phyloP scores from a whole-genome alignment of 208 protist genomes.

The Wallacemonas sp. region DNA sequence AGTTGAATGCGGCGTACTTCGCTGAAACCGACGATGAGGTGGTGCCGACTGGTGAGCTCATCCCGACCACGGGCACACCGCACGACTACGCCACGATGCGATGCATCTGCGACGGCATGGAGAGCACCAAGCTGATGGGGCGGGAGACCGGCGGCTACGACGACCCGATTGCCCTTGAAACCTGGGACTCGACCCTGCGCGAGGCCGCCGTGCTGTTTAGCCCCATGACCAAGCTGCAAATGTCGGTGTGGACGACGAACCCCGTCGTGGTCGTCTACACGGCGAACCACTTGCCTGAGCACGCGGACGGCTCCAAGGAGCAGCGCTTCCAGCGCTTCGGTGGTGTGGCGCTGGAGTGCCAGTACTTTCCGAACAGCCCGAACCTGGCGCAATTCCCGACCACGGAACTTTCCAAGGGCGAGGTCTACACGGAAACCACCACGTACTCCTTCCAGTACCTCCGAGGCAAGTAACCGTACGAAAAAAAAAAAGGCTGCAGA shows the following conservation, averaged over 20 bases:
- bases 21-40: slow-evolving; percentile 43
- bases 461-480: slow-evolving; percentile 10
- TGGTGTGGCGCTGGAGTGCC: slow-evolving; percentile 67
- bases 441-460: slow-evolving; percentile 67
- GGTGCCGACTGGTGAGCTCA: slow-evolving; percentile 53
- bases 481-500: no score
- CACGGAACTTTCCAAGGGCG: slow-evolving; percentile 57
- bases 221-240: slow-evolving; percentile 56
- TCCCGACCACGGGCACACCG: slow-evolving; percentile 32
- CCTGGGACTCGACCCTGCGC: slow-evolving; percentile 68
- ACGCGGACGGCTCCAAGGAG: slow-evolving; percentile 52
- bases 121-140: slow-evolving; percentile 34
- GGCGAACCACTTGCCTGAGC: slow-evolving; percentile 53
- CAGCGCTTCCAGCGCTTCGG: slow-evolving; percentile 64
- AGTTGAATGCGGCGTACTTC: slow-evolving; percentile 52
- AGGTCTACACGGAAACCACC: slow-evolving; percentile 70
- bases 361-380: slow-evolving; percentile 82
- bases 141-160: slow-evolving; percentile 65
- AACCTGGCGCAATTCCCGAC: slow-evolving; percentile 65
- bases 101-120: slow-evolving; percentile 52
- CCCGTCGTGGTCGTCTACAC: slow-evolving; percentile 72
- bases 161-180: slow-evolving; percentile 70
- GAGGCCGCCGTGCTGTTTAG: slow-evolving; percentile 71
- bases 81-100: slow-evolving; percentile 63
- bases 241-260: slow-evolving; percentile 71